Conservation (phyloP, 768 basidiomycete genomes). For the Sarcodon aspratus region DNA sequence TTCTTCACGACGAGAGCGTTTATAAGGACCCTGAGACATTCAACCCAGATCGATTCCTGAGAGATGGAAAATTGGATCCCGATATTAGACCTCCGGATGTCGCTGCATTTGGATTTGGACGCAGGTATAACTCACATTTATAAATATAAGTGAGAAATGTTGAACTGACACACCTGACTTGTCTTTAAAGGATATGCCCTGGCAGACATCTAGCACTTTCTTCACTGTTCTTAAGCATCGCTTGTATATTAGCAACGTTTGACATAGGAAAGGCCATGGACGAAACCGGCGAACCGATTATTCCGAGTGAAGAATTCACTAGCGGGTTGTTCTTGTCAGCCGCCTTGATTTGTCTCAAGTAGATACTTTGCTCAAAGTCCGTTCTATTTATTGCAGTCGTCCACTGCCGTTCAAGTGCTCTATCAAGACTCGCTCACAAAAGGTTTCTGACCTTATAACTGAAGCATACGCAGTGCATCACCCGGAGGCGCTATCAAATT, state of each 20-base stretch:
- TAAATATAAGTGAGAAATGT: too few relatives aligned
- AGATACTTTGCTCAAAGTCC: too few relatives aligned
- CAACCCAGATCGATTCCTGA: constrained; percentile 40
- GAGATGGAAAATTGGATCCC: constrained; percentile 6
- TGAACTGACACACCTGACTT: too few relatives aligned
- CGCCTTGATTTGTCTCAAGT: too few relatives aligned
- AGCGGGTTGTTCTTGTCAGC: constrained; percentile 5
- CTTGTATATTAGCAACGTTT: constrained; percentile 8
- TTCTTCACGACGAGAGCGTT: constrained; percentile 25
- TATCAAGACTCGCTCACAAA: too few relatives aligned
- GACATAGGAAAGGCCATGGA: constrained; percentile 36
- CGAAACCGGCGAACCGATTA: constrained; percentile 32
- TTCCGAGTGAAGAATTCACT: constrained; percentile 38
- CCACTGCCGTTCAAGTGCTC: too few relatives aligned
- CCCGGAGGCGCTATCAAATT: too few relatives aligned
- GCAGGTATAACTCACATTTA: constrained; percentile 8
- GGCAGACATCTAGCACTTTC: constrained; percentile 7
- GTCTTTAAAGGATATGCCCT: constrained; percentile 9
- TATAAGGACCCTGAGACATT: constrained; percentile 42
- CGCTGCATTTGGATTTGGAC: constrained; percentile 24
- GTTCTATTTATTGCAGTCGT: neutral
- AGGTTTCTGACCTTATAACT: too few relatives aligned
- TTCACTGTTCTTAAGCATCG: constrained; percentile 7
- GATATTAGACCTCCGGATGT: constrained; percentile 21
- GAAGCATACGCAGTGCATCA: too few relatives aligned